Conservation (phyloP, 495 filamentous ascomycete genomes). For the Pyronema domesticum region DNA sequence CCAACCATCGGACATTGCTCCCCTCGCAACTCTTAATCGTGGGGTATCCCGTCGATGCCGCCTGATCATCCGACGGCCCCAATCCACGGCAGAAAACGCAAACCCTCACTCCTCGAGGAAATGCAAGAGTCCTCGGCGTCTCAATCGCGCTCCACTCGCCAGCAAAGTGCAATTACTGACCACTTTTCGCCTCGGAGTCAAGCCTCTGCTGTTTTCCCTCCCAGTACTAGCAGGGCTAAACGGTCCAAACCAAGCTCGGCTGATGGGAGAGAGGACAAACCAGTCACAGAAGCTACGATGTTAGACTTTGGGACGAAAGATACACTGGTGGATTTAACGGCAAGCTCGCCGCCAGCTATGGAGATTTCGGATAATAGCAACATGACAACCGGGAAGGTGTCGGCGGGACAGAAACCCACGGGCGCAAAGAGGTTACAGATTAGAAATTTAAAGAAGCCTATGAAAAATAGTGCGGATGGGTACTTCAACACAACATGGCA, state of each 20-base stretch:
- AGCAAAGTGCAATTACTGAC: slow-evolving; percentile 19
- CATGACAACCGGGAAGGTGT: no score
- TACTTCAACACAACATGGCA: slow-evolving; percentile 58
- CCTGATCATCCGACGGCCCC: slow-evolving; percentile 8
- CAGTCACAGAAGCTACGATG: slow-evolving; percentile 22
- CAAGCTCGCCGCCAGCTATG: neutral
- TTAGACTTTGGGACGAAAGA: slow-evolving; percentile 7
- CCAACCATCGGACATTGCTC: no score
- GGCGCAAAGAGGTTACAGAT: slow-evolving; percentile 52
- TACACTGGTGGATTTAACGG: slow-evolving; percentile 14
- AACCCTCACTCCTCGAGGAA: slow-evolving; percentile 11
- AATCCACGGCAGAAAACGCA: slow-evolving; percentile 16
- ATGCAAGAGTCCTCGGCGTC: neutral
- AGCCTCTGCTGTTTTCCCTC: neutral
- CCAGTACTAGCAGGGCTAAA: slow-evolving; percentile 4
- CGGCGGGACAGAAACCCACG: neutral
- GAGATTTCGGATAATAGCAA: no score
- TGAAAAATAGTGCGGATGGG: slow-evolving; percentile 39
- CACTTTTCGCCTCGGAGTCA: slow-evolving; percentile 10
- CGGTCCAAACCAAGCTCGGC: slow-evolving; percentile 18
- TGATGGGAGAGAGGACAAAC: neutral
- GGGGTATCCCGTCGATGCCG: slow-evolving; percentile 12
- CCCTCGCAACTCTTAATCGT: no score
- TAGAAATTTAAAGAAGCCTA: slow-evolving; percentile 57
- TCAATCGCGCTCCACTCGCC: neutral